Base-by-base conservation (phyloP, 257 asterid genomes). In the Forsythia viridissima region DNA sequence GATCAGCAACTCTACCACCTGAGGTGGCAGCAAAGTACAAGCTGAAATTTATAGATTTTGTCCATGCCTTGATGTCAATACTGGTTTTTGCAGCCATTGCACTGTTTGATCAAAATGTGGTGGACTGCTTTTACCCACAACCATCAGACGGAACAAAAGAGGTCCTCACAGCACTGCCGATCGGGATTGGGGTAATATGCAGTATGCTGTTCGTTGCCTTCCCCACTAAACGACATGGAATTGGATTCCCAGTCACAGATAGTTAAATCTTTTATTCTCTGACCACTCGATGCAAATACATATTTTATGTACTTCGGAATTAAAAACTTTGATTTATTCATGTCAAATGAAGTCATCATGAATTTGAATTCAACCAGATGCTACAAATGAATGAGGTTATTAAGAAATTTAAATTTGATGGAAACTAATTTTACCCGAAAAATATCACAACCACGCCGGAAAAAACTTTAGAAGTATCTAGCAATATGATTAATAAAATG, bases 21-120 rank as follows among this genome's bases (percentile, higher is more conserved):
- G 91, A 83, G 59, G 57, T 81, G 0, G 92, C 94, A 51, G 93
- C 86, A 4, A 81, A 77, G 39, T 93, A 91, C 80, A 88, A 76
- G 90, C 84, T 96, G 79, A 90, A 76, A 67, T 89, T 92, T 38
- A 88, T 96, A 7, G 99, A 96, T 74, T 93, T 92, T 37, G 79
- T 83, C 34, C 99, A 96, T 82, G 94, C 98, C 9, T 61, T 93
- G 81, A 93, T 89, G 99, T 96, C 98, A 5, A 79, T 92, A n/a
- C 63, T 88, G 84, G 97, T 96, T 39, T 96, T 96, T 39, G 90
- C 88, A 10, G 96, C 99, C 21, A 65, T 92, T 42, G 89, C 98
- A 1, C 66, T 93, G 83, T 92, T 93, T 76, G 94, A 96, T 77
- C 88, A 88, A 68, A 88, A 92, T 67, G 92, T 88, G 15, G 97